Percentiles rank a stretch among this genome's conserved stretches.
Conservation (phyloP, 2,329 filamentous ascomycete genomes). For the Trichoderma koningiopsis region DNA sequence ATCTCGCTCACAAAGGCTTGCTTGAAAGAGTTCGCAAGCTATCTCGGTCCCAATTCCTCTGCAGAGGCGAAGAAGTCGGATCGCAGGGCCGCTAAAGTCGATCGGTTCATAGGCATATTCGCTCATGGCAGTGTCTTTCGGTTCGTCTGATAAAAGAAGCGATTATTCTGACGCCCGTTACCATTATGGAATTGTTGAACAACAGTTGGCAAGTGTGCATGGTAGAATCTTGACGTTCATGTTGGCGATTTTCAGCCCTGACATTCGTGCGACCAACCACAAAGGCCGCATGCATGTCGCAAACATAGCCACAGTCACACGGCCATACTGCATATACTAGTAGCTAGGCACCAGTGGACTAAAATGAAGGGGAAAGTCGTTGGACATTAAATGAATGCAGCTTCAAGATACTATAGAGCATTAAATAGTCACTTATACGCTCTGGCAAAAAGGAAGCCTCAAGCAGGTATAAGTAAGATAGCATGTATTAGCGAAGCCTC, state of each 20-base stretch:
- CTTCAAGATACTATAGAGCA: neutral
- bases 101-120: neutral
- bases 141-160: neutral
- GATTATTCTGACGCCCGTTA: neutral
- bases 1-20: neutral
- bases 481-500: no score
- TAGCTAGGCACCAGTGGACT: neutral
- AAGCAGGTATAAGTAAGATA: neutral
- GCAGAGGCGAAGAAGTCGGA: neutral
- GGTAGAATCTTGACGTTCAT: neutral
- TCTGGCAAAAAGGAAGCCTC: no score
- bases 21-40: slow-evolving; percentile 11
- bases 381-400: neutral
- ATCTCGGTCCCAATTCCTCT: neutral
- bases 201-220: neutral
- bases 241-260: neutral
- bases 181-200: neutral
- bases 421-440: neutral
- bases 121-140: neutral
- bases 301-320: neutral
- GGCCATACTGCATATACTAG: neutral
- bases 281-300: neutral
- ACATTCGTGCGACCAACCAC: neutral
- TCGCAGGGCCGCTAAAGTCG: neutral
- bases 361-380: neutral